phyloP scores from a whole-genome alignment of 2,329 filamentous ascomycete genomes.

The Xylariaceae sp. region DNA sequence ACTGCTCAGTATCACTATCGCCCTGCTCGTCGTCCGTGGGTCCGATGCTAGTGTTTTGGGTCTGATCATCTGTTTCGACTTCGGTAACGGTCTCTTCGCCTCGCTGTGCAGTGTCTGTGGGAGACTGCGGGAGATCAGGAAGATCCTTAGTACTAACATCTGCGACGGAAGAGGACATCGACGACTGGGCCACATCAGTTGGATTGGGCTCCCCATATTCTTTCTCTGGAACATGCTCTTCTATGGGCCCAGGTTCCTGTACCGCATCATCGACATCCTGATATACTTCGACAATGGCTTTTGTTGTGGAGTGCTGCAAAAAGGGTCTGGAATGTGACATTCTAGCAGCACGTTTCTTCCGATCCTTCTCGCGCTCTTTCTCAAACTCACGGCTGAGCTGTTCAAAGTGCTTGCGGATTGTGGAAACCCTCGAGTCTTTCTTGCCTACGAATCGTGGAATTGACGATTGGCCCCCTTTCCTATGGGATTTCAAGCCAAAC shows the following conservation, averaged over 20 bases:
- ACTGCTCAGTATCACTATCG: constrained; percentile 69
- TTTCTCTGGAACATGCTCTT: constrained; percentile 45
- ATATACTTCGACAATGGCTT: constrained; percentile 93
- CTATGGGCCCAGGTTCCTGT: constrained; percentile 66
- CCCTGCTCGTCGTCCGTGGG: constrained; percentile 66
- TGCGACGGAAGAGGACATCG: constrained; percentile 9
- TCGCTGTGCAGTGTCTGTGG: constrained; percentile 23
- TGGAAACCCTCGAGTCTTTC: constrained; percentile 76
- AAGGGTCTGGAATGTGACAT: constrained; percentile 74
- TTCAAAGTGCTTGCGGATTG: constrained; percentile 92
- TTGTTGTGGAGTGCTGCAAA: constrained; percentile 81
- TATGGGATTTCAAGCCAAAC: constrained; percentile 56
- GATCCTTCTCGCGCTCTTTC: constrained; percentile 84
- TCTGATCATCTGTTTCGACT: constrained; percentile 38
- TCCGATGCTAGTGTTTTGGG: constrained; percentile 49
- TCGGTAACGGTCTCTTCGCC: constrained; percentile 32
- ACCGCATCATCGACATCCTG: constrained; percentile 91
- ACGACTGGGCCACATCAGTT: constrained; percentile 23
- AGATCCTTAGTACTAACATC: constrained; percentile 8
- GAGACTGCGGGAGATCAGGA: constrained; percentile 4
- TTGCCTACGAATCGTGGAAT: constrained; percentile 85
- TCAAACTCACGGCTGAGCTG: constrained; percentile 95
- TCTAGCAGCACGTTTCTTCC: constrained; percentile 74
- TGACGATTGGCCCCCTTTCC: constrained; percentile 63
- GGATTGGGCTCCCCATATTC: constrained; percentile 19